Evolutionary conservation across 192 early-diverging fungal species (phyloP).

Genomic region (Ambispora gerdemannii): DNA sequence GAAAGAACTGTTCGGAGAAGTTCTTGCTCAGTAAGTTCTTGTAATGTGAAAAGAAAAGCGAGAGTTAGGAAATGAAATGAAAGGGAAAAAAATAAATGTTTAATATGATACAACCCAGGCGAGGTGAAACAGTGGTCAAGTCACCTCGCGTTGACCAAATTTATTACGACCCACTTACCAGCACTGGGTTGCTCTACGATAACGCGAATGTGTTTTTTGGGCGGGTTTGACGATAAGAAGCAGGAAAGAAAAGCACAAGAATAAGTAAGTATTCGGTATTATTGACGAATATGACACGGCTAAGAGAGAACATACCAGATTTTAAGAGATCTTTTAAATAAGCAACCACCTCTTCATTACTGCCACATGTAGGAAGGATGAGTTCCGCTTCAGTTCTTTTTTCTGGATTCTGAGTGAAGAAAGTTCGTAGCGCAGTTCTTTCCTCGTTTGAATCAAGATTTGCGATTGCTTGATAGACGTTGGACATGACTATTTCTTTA

Average conservation of each 20-base stretch:
- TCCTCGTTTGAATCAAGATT: no score
- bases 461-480: no score
- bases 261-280: conserved; percentile 18
- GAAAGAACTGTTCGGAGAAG: conserved; percentile 4
- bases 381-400: no score
- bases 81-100: background rate
- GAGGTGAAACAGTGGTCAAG: background rate
- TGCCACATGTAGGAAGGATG: no score
- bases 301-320: no score
- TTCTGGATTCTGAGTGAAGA: no score
- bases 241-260: conserved; percentile 14
- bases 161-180: background rate
- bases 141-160: background rate
- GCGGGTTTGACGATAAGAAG: background rate
- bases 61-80: background rate
- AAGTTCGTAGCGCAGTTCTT: no score
- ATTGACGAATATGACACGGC: no score
- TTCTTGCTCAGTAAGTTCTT: conserved; percentile 18
- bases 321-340: no score
- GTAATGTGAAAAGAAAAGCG: conserved; percentile 1
- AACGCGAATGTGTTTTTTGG: no score
- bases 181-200: conserved; percentile 11
- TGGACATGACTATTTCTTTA: no score
- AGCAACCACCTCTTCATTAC: no score
- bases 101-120: background rate